These are phyloP conservation scores for Cornus kousa DNA, from an alignment of 148 eudicot genomes.

Conservation along the genomic window DNA sequence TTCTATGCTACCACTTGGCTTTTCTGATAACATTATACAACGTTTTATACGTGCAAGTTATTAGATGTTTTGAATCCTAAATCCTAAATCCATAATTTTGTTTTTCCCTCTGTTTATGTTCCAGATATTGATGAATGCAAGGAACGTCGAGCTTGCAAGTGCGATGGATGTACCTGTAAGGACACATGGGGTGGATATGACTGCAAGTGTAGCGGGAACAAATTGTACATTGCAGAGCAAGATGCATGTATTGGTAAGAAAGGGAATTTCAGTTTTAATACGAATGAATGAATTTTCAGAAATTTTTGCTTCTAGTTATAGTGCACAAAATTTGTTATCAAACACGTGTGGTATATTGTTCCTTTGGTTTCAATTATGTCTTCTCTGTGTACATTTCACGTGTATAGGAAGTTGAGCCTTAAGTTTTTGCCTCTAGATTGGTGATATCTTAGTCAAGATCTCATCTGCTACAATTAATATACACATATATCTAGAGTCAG, in stretches of 20 bases:
- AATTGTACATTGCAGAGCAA: slow-evolving; percentile 64
- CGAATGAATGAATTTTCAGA: background rate
- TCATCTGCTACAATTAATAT: background rate
- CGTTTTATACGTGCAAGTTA: background rate
- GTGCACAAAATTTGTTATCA: background rate
- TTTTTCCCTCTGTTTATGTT: background rate
- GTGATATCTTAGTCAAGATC: background rate
- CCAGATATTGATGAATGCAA: slow-evolving; percentile 85
- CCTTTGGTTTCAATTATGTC: background rate
- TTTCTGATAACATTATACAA: background rate
- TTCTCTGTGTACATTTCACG: background rate
- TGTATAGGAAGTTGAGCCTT: background rate
- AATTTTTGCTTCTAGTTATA: background rate
- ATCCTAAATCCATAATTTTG: background rate
- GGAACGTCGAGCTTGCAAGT: slow-evolving; percentile 61
- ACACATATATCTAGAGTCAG: background rate
- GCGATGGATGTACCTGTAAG: slow-evolving; percentile 77
- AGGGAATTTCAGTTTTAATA: background rate
- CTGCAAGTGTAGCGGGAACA: slow-evolving; percentile 66
- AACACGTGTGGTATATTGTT: background rate
- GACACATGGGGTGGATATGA: slow-evolving; percentile 84
- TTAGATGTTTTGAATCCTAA: background rate
- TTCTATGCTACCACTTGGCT: background rate
- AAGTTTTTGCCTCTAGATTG: background rate
- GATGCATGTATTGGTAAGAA: slow-evolving; percentile 83